Conservation (phyloP, 352 stramenopile species). For the Pythium monospermum region DNA sequence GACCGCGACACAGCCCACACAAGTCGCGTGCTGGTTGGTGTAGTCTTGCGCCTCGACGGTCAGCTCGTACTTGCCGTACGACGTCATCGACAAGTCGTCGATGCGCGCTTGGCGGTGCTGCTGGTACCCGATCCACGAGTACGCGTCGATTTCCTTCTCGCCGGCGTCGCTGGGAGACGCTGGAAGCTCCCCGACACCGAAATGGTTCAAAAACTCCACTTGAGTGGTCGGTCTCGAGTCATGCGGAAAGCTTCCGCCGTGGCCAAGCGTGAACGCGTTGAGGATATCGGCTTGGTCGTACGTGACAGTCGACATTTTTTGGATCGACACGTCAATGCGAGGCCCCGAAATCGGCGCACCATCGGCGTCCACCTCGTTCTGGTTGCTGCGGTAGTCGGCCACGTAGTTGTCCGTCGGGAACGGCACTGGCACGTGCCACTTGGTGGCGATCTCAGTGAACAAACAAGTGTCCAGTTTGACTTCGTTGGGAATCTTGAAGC, state of each 20-base stretch:
- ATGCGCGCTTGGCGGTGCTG: conserved; percentile 27
- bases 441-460: conserved; percentile 30
- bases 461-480: conserved; percentile 23
- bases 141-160: conserved; percentile 1
- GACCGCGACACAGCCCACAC: conserved; percentile 46
- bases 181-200: no score
- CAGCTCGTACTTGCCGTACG: conserved; percentile 54
- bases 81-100: conserved; percentile 33
- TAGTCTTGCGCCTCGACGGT: conserved; percentile 52
- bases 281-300: not conserved
- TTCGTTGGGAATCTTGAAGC: conserved; percentile 25
- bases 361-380: not conserved
- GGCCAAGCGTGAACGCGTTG: no score
- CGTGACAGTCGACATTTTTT: no score
- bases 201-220: no score
- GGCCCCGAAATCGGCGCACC: conserved; percentile 9
- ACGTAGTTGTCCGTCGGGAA: conserved; percentile 61
- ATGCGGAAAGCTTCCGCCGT: no score
- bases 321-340: conserved; percentile 13
- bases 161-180: not conserved
- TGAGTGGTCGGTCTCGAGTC: no score
- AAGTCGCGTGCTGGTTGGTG: conserved; percentile 26
- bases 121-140: conserved; percentile 59
- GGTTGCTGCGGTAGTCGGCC: conserved; percentile 34
- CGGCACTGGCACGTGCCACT: conserved; percentile 36